Evolutionary conservation across 768 basidiomycete species (phyloP), one percentile per base, ranked within the genome.

Genomic region (Hygrophoropsis aurantiaca): DNA sequence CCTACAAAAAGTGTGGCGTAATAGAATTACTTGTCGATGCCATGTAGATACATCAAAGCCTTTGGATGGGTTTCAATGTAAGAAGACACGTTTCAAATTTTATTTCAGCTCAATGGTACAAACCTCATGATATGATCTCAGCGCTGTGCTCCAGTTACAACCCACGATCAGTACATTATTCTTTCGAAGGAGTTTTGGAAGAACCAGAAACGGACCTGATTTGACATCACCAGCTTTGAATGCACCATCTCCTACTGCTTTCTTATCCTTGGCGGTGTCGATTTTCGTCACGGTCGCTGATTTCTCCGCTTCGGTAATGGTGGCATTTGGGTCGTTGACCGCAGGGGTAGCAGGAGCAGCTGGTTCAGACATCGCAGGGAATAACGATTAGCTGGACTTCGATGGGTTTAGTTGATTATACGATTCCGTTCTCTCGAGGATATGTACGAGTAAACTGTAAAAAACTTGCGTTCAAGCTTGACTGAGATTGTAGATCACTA

Each of bases 81-180:
- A 38, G 44, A 27, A 40, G 13, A 33, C 13, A 21, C 7, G 24
- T 23, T 5, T 36, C 18, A 20, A 37, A 9, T 7, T n/a, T 18
- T n/a, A 13, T 25, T 8, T 35, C 35, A 23, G 23, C 35, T 19
- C 27, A 9, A 47, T n/a, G n/a, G n/a, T n/a, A n/a, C 53, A 51
- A 57, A 89, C 89, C 75, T 81, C 77, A 60, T 92, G 86, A 66
- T 92, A 92, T 2, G 72, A 72, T 59, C 75, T 68, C 21, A 92
- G 68, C 45, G 89, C 90, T 92, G 47, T 5, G 47, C 15, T 23
- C 27, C 27, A 30, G 20, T 23, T 37, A 16, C 35, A 16, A 35
- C 32, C 5, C 13, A 10, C 3, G 40, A 46, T 46, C 15, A 11
- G 15, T 11, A 6, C 13, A 46, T 46, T 18, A 42, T 18, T 6